Percentiles rank a stretch among this genome's conserved stretches.
These are phyloP conservation scores for Chlamydomonas schloesseri DNA, from an alignment of 139 green algal genomes.

Conservation along the genomic window DNA sequence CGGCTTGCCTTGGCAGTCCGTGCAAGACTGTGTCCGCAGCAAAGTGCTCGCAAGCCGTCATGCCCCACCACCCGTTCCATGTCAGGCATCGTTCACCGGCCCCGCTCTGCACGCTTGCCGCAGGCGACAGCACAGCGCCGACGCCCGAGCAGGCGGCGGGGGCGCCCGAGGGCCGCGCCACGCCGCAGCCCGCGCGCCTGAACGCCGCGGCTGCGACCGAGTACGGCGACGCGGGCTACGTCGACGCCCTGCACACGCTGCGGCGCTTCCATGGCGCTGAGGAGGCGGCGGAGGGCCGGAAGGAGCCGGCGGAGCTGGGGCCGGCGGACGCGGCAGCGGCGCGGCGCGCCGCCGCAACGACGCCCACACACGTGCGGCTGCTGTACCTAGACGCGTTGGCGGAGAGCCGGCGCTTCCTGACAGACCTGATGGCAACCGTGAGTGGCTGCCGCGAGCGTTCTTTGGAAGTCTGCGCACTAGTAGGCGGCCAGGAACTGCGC, in stretches of 20 bases:
- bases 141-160: not conserved
- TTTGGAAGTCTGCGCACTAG: too few relatives aligned
- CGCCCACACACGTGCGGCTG: not conserved
- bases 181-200: not conserved
- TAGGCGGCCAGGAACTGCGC: too few relatives aligned
- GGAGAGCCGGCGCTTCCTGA: not conserved
- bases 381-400: not conserved
- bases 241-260: not conserved
- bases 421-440: not conserved
- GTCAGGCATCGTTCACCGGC: too few relatives aligned
- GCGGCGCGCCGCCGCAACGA: not conserved
- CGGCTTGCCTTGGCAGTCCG: too few relatives aligned
- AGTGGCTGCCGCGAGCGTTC: too few relatives aligned
- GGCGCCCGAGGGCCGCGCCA: not conserved
- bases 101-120: too few relatives aligned
- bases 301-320: not conserved
- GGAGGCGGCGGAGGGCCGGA: too few relatives aligned
- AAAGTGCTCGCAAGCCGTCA: too few relatives aligned
- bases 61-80: too few relatives aligned
- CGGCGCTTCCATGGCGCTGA: too few relatives aligned
- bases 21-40: too few relatives aligned
- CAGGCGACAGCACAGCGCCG: too few relatives aligned
- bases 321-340: not conserved
- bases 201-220: not conserved
- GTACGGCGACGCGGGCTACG: conserved; percentile 29